Conservation (phyloP, 306 rosid species). For the Corylus heterophylla region DNA sequence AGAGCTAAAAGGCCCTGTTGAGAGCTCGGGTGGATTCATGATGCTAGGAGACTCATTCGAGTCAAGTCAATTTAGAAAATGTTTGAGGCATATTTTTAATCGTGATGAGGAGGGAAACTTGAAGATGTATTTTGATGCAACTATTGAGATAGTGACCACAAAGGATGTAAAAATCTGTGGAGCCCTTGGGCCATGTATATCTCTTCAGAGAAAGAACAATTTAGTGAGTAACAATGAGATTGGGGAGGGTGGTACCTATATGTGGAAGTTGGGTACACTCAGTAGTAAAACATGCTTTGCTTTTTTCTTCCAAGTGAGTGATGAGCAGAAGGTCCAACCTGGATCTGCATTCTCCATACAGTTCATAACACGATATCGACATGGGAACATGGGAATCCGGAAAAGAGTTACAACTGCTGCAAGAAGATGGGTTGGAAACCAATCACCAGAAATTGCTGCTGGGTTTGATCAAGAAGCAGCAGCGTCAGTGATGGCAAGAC, state of each 20-base stretch:
- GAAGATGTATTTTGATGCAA: slow-evolving; percentile 77
- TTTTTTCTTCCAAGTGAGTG: slow-evolving; percentile 78
- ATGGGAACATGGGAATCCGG: slow-evolving; percentile 62
- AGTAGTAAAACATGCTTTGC: slow-evolving; percentile 77
- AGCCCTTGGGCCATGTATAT: slow-evolving; percentile 90
- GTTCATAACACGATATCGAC: slow-evolving; percentile 69
- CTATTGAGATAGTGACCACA: slow-evolving; percentile 78
- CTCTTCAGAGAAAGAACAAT: slow-evolving; percentile 55
- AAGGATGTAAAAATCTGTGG: slow-evolving; percentile 84
- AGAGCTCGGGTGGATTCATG: slow-evolving; percentile 80
- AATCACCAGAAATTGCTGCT: slow-evolving; percentile 68
- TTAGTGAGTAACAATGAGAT: slow-evolving; percentile 59
- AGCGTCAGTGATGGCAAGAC: slow-evolving; percentile 83
- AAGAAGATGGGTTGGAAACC: slow-evolving; percentile 84
- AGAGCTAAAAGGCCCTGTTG: slow-evolving; percentile 67
- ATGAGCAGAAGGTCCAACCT: slow-evolving; percentile 58
- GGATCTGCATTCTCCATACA: slow-evolving; percentile 84
- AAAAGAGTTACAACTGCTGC: slow-evolving; percentile 91
- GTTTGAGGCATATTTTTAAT: slow-evolving; percentile 59
- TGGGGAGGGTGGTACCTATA: slow-evolving; percentile 77
- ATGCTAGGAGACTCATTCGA: slow-evolving; percentile 78
- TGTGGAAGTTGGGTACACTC: slow-evolving; percentile 76
- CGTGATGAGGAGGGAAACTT: slow-evolving; percentile 57
- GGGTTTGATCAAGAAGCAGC: slow-evolving; percentile 98
- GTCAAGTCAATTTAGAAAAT: slow-evolving; percentile 63